Conservation (phyloP, 108 stramenopile species). For the Phaeodactylum tricornutum region DNA sequence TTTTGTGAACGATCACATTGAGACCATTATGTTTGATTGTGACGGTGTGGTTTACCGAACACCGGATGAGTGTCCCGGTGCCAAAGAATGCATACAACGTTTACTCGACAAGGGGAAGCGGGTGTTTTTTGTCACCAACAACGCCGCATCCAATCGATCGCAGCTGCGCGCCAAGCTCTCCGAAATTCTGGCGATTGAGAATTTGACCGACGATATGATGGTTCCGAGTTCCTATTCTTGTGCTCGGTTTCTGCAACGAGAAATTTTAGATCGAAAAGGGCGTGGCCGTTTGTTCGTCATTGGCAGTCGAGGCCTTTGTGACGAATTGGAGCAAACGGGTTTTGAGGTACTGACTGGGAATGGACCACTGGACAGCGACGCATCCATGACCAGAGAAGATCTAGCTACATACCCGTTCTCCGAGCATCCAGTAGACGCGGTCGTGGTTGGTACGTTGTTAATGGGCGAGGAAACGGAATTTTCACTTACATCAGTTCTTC, state of each 20-base stretch:
- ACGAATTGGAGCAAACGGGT: constrained; percentile 48
- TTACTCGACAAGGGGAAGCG: constrained; percentile 37
- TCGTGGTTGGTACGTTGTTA: constrained; percentile 75
- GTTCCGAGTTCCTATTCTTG: constrained; percentile 58
- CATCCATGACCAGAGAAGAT: constrained; percentile 57
- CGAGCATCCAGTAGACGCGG: constrained; percentile 47
- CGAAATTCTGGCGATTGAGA: constrained; percentile 19
- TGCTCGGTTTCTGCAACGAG: constrained; percentile 36
- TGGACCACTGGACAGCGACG: constrained; percentile 6
- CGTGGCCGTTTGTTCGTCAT: constrained; percentile 54
- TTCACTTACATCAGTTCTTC: no score
- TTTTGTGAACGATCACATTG: constrained; percentile 29
- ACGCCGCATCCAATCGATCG: constrained; percentile 54
- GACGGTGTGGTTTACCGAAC: constrained; percentile 83
- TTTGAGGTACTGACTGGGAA: constrained; percentile 30
- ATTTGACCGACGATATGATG: constrained; percentile 54
- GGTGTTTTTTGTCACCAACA: constrained; percentile 79
- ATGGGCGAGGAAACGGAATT: no score
- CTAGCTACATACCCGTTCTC: constrained; percentile 45
- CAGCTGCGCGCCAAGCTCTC: constrained; percentile 52
- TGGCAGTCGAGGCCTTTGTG: constrained; percentile 56
- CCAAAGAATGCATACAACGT: constrained; percentile 35
- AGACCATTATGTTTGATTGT: constrained; percentile 75
- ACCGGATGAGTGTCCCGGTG: constrained; percentile 43
- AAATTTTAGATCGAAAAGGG: constrained; percentile 3